Evolutionary conservation across 345 rosid genomes (phyloP), one percentile per base, ranked within the genome.

Genomic region (Barbarea vulgaris): DNA sequence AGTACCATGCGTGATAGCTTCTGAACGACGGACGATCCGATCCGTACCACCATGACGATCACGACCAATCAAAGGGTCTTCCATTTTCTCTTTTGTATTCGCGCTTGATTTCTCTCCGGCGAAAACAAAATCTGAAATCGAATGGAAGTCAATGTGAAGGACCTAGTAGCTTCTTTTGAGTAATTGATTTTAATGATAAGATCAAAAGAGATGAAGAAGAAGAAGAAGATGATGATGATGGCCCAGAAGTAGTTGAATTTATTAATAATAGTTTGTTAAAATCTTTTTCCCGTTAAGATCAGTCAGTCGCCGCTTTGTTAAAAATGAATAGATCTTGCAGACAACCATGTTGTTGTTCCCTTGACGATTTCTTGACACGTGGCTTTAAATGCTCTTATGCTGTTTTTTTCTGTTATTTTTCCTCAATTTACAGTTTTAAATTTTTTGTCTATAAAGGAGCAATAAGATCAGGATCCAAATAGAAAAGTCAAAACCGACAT

Each of bases 1-100:
- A 55, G 97, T 85, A 73, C 98, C 99, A 57, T 78, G 76, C 4
- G 97, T 69, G 74, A 95, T 87, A 31, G 99, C 99, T 51, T 87
- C 86, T 55, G 91, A 84, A 41, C 87, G 89, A 71, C 91, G 93
- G 48, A 41, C 66, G 3, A 74, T 52, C 4, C 74, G 84, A 52
- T 80, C 90, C 46, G 75, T 77, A 46, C 76, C 77, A 55, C 80
- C 34, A 31, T 31, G 88, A 65, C 58, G 79, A 41, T 84, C 97
- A 69, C 89, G 85, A 37, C 55, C 62, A 15, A 87, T 75, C 78
- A 90, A 54, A 55, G 84, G 86, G 39, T 79, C 79, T 58, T 89
- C 81, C 93, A 86, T 85, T 55, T 64, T 7, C 7, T 31, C 2
- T 31, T 7, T 31, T 30, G 28, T 65, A n/a, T 6, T 6, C 1